Evolutionary conservation across 2,329 filamentous ascomycete genomes (phyloP), one percentile per base, ranked within the genome.

Genomic region (Penicillium sp.): DNA sequence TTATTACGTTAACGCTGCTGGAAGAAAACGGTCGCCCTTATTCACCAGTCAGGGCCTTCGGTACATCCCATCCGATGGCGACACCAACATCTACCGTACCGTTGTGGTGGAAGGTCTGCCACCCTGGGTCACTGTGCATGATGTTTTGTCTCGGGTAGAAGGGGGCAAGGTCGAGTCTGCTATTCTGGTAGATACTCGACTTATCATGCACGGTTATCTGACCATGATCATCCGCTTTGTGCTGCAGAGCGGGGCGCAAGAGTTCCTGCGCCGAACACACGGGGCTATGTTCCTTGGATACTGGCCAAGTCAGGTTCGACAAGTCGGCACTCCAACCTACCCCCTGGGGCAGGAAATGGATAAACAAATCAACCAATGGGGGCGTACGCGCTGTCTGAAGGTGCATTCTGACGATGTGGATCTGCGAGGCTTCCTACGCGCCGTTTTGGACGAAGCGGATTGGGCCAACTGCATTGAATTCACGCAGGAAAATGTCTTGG

Each of bases 271-370:
- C 13, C 52, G 40, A 10, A 42, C 18, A 6, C 49, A 31, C 1
- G 52, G 55, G 1, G 55, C 50, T 3, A 51, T 58, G 21, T 60
- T 50, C 21, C 11, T 60, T 19, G 52, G 52, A 2, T 46, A 52
- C 28, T 19, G 36, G 16, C 21, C 28, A 7, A 52, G 18, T 3
- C 21, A 34, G 13, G 58, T 56, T 7, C 47, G 33, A 3, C 49
- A 48, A 23, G 52, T 60, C 8, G 28, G 40, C 2, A 58, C 52
- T 8, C 58, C 58, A 2, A 60, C 55, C 8, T 58, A 51, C 34
- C 37, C 26, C 3, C 40, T 54, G 11, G 16, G 33, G 2, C 11
- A 24, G 2, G 34, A 42, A 4, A 34, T 54, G 43, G 49, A 55
- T 26, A 29, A 39, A 31, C 24, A 49, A 6, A 52, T 60, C 23